phyloP scores from a whole-genome alignment of 768 basidiomycete genomes.

The Mycena epipterygia region DNA sequence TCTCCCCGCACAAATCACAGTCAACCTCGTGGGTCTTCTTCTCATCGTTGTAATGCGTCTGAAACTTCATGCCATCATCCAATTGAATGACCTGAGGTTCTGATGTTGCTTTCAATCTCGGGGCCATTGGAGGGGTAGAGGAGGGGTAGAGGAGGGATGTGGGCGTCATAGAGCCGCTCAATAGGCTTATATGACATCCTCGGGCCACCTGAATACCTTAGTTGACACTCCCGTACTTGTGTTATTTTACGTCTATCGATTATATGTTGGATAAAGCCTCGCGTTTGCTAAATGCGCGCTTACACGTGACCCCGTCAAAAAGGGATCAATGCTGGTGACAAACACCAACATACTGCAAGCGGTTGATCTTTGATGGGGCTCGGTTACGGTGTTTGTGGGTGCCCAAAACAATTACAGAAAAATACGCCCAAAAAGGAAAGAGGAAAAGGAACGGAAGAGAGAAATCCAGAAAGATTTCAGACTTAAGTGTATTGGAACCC shows the following conservation, averaged over 20 bases:
- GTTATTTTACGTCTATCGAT: conserved; percentile 1
- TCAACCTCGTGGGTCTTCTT: conserved; percentile 18
- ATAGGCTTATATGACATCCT: conserved; percentile 4
- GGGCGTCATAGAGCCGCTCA: conserved; percentile 2
- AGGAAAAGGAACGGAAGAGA: no score
- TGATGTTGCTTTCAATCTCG: conserved; percentile 11
- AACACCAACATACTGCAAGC: not conserved
- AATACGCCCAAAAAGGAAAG: no score
- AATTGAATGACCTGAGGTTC: conserved; percentile 21
- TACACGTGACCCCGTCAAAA: no score
- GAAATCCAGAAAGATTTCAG: no score
- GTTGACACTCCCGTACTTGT: not conserved
- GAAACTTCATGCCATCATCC: conserved; percentile 8
- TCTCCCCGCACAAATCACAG: conserved; percentile 16
- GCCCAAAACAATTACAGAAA: no score
- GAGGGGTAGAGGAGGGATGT: not conserved
- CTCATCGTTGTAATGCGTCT: conserved; percentile 3
- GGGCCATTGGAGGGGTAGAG: not conserved
- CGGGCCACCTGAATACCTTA: conserved; percentile 9
- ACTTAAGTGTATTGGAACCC: no score
- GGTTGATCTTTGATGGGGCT: not conserved
- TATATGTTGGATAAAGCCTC: not conserved
- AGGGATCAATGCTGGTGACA: no score
- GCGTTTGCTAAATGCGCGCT: not conserved
- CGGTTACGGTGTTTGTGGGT: no score